These are phyloP conservation scores for Vaucheria bursata DNA, from an alignment of 352 stramenopile genomes.

Conservation along the genomic window DNA sequence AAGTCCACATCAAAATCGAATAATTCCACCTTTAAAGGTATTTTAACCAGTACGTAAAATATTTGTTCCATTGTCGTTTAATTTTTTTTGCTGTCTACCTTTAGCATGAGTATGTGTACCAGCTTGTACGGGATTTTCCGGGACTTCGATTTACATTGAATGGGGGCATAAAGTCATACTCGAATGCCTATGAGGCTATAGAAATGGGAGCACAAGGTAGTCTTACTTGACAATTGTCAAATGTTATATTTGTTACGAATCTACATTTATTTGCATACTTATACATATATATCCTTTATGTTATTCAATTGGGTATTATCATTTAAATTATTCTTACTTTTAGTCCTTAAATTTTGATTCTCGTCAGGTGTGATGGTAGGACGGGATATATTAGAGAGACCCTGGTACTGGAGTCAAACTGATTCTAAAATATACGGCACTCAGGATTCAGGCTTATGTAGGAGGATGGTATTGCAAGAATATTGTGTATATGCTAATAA, in stretches of 20 bases:
- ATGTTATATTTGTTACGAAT: too few species aligned
- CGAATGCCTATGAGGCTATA: constrained; percentile 75
- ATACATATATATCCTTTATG: too few species aligned
- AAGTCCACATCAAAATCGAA: constrained; percentile 92
- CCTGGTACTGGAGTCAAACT: constrained; percentile 54
- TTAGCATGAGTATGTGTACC: constrained; percentile 82
- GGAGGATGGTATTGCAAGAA: constrained; percentile 25
- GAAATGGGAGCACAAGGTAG: constrained; percentile 16
- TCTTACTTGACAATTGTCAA: too few species aligned
- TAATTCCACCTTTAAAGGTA: constrained; percentile 80
- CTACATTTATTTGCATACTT: too few species aligned
- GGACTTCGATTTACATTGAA: constrained; percentile 94
- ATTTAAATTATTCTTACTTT: too few species aligned
- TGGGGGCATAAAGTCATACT: constrained; percentile 82
- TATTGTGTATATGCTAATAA: constrained; percentile 39
- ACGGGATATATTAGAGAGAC: constrained; percentile 49
- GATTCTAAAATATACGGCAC: constrained; percentile 44
- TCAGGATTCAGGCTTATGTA: neutral
- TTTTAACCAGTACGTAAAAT: constrained; percentile 38
- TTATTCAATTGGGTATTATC: too few species aligned
- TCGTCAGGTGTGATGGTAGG: constrained; percentile 66
- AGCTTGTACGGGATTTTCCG: constrained; percentile 87
- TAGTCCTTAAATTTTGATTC: too few species aligned
- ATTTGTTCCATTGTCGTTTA: too few species aligned
- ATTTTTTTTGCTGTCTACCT: too few species aligned